Conservation (phyloP, 441 rosid species). For the Gossypium davidsonii region DNA sequence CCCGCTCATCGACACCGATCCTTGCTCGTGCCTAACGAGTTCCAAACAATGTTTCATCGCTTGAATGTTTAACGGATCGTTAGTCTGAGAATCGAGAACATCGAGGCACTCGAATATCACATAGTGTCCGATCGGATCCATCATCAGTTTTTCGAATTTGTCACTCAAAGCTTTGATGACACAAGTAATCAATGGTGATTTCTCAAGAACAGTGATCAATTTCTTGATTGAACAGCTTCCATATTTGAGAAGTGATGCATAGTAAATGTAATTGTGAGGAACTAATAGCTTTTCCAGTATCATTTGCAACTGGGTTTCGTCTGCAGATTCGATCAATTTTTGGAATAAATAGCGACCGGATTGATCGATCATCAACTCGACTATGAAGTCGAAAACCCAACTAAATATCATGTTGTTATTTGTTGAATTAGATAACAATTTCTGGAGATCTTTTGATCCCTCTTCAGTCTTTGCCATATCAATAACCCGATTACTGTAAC, state of each 20-base stretch:
- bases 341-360: constrained; percentile 20
- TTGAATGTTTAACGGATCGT: not conserved
- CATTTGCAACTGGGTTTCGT: not conserved
- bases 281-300: constrained; percentile 7
- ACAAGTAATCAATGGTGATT: constrained; percentile 8
- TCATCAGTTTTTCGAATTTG: constrained; percentile 21
- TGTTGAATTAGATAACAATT: not conserved
- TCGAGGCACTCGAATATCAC: constrained; percentile 22
- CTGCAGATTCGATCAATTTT: constrained; percentile 19
- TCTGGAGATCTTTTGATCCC: not conserved
- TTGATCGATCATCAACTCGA: constrained; percentile 18
- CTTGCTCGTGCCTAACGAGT: constrained; percentile 20
- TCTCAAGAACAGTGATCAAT: constrained; percentile 19
- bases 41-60: constrained; percentile 7
- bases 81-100: constrained; percentile 12
- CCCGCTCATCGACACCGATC: constrained; percentile 25
- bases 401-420: not conserved
- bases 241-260: not conserved
- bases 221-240: constrained; percentile 14
- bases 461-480: not conserved
- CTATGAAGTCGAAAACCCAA: constrained; percentile 8
- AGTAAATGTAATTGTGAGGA: not conserved
- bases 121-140: constrained; percentile 9
- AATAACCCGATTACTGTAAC: not conserved
- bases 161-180: not conserved